Conservation (phyloP, 1,284 basidiomycete genomes). For the Pholiota adiposa region DNA sequence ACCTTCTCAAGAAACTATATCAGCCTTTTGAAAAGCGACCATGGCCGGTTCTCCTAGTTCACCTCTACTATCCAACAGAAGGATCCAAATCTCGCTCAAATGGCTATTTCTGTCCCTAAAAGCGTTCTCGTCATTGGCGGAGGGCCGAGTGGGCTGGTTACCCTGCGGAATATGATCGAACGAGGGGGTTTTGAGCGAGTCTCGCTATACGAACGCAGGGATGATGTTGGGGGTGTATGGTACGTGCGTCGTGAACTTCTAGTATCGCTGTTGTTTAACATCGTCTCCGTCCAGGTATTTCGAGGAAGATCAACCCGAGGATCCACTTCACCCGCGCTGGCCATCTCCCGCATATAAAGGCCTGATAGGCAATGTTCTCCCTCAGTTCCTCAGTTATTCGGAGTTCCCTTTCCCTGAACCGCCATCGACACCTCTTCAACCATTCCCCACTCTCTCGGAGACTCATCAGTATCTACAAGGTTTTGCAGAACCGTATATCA, state of each 20-base stretch:
- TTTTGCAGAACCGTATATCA: constrained; percentile 40
- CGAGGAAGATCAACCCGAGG: constrained; percentile 21
- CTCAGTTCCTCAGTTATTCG: constrained; percentile 50
- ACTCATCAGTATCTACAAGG: constrained; percentile 43
- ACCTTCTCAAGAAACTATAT: not conserved
- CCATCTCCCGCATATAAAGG: constrained; percentile 48
- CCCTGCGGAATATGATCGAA: constrained; percentile 45
- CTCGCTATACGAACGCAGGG: constrained; percentile 45
- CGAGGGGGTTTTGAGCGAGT: constrained; percentile 43
- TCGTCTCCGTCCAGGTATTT: constrained; percentile 31
- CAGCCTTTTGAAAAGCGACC: not conserved
- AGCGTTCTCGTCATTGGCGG: constrained; percentile 46
- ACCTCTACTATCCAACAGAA: not conserved
- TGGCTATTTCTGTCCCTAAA: constrained; percentile 19
- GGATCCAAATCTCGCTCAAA: not conserved
- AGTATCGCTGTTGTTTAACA: not conserved
- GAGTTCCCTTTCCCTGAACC: constrained; percentile 26
- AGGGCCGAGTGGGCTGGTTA: constrained; percentile 48
- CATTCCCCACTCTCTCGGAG: constrained; percentile 47
- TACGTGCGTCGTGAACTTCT: no score
- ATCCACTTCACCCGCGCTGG: constrained; percentile 34
- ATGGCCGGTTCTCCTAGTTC: not conserved
- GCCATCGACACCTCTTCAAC: constrained; percentile 36
- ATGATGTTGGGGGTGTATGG: constrained; percentile 53
- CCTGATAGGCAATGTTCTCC: constrained; percentile 52